Evolutionary conservation across 2,329 filamentous ascomycete genomes (phyloP), one percentile per base, ranked within the genome.

Genomic region (Aspergillus bombycis): DNA sequence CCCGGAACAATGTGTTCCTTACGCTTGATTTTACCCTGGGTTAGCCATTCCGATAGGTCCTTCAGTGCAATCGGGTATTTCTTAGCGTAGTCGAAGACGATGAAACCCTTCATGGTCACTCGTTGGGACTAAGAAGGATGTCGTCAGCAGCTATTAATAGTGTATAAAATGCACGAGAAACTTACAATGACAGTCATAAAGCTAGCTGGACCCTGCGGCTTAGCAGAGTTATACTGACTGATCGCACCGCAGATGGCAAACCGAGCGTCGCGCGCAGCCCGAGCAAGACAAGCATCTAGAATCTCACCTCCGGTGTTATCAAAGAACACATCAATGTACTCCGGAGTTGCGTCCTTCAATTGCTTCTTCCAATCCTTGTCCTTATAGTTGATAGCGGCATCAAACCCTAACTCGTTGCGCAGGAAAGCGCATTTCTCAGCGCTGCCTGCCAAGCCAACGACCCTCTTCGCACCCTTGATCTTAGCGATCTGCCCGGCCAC

Each of bases 401-500:
- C 89, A 64, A 90, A 90, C 1, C 89, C 89, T 28, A 92, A 78
- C 70, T 89, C 86, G 64, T 85, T 78, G 3, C 80, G 84, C 65
- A 93, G 75, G 84, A 89, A 91, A 57, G 81, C 77, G 69, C 87
- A 91, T 79, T 92, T 92, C 43, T 89, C 87, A 41, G 87, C 83
- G 60, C 83, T 85, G 0, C 90, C 90, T 0, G 88, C 88, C 65
- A 92, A 82, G 8, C 89, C 90, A 26, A 90, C 76, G 14, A 92
- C 86, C 3, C 82, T 72, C 68, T 80, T 85, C 78, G 69, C 85
- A 14, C 89, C 91, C 76, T 88, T 87, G 59, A 92, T 79, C 81
- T 92, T 93, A 21, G 90, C 90, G 68, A 94, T 92, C 78, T 94
- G 91, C 0, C 90, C 91, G 0, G 87, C 91, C 1, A 94, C 86